phyloP scores from a whole-genome alignment of 768 basidiomycete genomes.

The Suillus subaureus region DNA sequence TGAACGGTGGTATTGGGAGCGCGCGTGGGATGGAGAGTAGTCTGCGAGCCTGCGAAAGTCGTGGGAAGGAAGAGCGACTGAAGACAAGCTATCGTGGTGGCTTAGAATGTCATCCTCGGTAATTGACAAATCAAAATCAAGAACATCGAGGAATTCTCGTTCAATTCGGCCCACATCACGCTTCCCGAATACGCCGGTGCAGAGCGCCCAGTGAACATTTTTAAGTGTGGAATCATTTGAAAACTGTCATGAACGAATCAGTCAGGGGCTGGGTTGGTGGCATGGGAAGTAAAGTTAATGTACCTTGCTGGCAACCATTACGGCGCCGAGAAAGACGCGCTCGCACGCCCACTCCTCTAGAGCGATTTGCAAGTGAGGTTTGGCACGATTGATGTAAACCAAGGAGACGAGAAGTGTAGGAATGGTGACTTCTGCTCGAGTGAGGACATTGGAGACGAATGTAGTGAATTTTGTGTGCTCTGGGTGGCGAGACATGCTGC shows the following conservation, averaged over 20 bases:
- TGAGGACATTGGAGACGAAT: constrained; percentile 70
- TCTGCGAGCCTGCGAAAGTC: constrained; percentile 28
- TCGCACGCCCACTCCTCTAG: constrained; percentile 87
- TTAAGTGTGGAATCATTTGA: constrained; percentile 88
- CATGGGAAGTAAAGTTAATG: constrained; percentile 25
- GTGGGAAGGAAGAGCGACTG: constrained; percentile 29
- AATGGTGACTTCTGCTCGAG: constrained; percentile 72
- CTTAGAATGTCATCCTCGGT: constrained; percentile 63
- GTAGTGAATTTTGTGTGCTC: constrained; percentile 59
- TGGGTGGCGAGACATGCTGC: constrained; percentile 46
- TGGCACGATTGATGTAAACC: constrained; percentile 77
- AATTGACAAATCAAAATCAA: constrained; percentile 73
- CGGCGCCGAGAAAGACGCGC: constrained; percentile 88
- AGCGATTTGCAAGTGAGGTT: constrained; percentile 78
- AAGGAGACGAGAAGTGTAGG: constrained; percentile 70
- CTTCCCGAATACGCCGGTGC: constrained; percentile 81
- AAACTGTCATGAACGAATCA: constrained; percentile 48
- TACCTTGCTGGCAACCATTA: constrained; percentile 87
- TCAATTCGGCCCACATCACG: constrained; percentile 81
- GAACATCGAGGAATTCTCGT: constrained; percentile 79
- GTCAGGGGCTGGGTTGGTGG: constrained; percentile 7
- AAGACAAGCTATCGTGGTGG: constrained; percentile 40
- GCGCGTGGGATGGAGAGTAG: constrained; percentile 18
- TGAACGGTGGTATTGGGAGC: constrained; percentile 20
- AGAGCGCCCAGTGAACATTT: constrained; percentile 90